Conservation (phyloP, 306 rosid genomes). For the Leucaena leucocephala region DNA sequence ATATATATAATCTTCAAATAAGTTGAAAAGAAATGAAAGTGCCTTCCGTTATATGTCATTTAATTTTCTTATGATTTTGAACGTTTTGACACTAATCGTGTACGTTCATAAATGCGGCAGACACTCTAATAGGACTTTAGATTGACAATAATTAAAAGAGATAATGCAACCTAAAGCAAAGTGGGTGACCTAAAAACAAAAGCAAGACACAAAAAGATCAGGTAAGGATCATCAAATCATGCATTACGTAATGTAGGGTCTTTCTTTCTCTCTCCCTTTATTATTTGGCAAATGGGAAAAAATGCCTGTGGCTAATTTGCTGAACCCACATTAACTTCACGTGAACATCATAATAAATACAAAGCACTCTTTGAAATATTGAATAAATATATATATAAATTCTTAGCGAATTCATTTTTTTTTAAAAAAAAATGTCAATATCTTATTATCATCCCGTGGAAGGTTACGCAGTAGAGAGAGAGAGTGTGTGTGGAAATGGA, state of each 20-base stretch:
- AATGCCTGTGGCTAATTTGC: not conserved
- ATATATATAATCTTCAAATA: not conserved
- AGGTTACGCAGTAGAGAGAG: not conserved
- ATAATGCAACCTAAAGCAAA: not conserved
- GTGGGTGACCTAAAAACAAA: not conserved
- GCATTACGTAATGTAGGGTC: not conserved
- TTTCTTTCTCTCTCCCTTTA: not conserved
- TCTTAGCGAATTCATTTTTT: too few relatives aligned
- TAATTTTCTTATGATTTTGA: not conserved
- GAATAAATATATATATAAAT: too few relatives aligned
- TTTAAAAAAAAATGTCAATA: not conserved
- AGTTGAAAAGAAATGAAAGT: not conserved
- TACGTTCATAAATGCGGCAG: not conserved
- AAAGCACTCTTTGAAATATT: not conserved
- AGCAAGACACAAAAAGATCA: slow-evolving; percentile 2
- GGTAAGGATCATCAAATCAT: not conserved
- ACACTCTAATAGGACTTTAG: not conserved
- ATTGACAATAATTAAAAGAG: not conserved
- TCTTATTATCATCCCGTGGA: not conserved
- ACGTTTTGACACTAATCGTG: not conserved
- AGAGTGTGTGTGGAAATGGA: not conserved
- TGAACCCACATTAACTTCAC: not conserved
- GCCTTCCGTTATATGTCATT: not conserved
- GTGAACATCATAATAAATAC: not conserved
- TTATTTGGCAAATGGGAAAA: too few relatives aligned